Evolutionary conservation across 2,329 filamentous ascomycete species (phyloP).

Genomic region (Elsinoe arachidis): DNA sequence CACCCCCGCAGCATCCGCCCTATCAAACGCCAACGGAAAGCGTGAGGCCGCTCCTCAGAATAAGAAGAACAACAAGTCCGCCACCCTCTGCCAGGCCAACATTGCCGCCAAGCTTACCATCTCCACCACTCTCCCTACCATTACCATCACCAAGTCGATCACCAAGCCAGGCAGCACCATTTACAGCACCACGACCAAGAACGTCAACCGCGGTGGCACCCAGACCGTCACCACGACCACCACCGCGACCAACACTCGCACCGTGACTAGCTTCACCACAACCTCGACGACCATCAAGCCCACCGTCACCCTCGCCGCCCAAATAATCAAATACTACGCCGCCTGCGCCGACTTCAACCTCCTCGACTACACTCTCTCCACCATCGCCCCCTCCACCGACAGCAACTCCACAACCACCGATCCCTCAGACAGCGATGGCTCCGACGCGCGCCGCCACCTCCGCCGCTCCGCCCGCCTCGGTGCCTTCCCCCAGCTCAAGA

Average conservation of each 20-base stretch:
- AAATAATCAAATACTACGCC: not conserved
- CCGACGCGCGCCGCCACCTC: not conserved
- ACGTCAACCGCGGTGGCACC: not conserved
- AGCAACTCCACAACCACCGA: not conserved
- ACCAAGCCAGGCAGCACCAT: not conserved
- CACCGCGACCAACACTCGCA: not conserved
- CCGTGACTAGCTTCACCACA: not conserved
- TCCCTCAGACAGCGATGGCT: not conserved
- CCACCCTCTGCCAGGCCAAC: not conserved
- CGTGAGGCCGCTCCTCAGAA: not conserved
- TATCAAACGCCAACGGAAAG: not conserved
- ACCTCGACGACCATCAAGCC: constrained; percentile 5
- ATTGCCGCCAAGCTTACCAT: not conserved
- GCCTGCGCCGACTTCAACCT: constrained; percentile 8
- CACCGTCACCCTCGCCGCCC: not conserved
- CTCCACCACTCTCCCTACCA: not conserved
- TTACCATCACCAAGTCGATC: constrained; percentile 1
- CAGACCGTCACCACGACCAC: not conserved
- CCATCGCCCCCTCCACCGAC: not conserved
- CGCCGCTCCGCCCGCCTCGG: constrained; percentile 1
- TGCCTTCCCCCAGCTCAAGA: not conserved
- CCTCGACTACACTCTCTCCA: constrained; percentile 5
- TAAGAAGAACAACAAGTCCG: not conserved
- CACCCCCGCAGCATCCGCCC: not conserved
- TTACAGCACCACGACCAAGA: not conserved